These are phyloP conservation scores for Helianthus tuberosus DNA, from an alignment of 129 eudicot species.

Conservation along the genomic window DNA sequence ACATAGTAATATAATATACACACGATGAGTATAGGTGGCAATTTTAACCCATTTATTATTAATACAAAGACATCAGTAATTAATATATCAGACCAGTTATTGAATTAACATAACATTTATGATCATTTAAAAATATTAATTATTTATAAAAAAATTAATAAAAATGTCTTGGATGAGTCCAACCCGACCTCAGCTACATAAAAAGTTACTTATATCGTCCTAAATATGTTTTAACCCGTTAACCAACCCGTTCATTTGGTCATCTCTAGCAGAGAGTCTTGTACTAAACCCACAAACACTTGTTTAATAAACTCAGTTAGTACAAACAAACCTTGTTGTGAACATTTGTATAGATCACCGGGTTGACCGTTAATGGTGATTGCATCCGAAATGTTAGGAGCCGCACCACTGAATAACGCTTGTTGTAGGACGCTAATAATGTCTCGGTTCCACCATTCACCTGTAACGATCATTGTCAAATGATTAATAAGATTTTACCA, in stretches of 20 bases:
- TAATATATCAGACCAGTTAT: too few species aligned
- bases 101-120: too few species aligned
- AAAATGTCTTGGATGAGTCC: background rate
- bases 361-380: slow-evolving; percentile 84
- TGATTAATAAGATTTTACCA: background rate
- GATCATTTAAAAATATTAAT: too few species aligned
- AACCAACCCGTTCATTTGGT: background rate
- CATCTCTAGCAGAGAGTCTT: background rate
- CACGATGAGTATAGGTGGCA: background rate
- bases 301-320: background rate
- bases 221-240: background rate
- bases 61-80: background rate
- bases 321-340: slow-evolving; percentile 54
- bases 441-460: slow-evolving; percentile 82
- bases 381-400: slow-evolving; percentile 77
- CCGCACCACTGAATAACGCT: slow-evolving; percentile 60
- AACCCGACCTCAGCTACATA: background rate
- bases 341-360: slow-evolving; percentile 73
- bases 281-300: slow-evolving; percentile 3
- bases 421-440: slow-evolving; percentile 54
- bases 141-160: too few species aligned
- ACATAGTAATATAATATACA: background rate
- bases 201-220: background rate
- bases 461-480: slow-evolving; percentile 31
- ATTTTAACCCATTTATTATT: background rate